These are phyloP conservation scores for Colletotrichum melonis DNA, from an alignment of 2,329 filamentous ascomycete genomes.

Conservation along the genomic window DNA sequence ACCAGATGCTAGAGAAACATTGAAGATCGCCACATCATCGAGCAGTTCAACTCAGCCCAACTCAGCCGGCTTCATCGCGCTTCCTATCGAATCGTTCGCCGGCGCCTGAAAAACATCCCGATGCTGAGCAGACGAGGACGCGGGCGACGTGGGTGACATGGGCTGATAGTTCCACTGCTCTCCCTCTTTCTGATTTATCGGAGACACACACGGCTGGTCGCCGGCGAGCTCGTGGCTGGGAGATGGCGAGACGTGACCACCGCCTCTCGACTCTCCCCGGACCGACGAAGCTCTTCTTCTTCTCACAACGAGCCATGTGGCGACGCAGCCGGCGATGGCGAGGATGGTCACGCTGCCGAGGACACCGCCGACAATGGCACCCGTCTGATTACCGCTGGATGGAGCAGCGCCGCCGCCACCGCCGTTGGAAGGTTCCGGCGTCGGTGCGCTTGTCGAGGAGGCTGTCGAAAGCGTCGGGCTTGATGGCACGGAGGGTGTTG, in stretches of 20 bases:
- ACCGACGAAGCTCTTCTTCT: background rate
- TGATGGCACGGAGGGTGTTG: background rate
- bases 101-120: background rate
- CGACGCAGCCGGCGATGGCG: slow-evolving; percentile 6
- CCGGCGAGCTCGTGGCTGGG: background rate
- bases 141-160: background rate
- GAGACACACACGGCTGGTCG: background rate
- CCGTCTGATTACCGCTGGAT: background rate
- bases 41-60: background rate
- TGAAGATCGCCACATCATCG: background rate
- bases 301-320: slow-evolving; percentile 7
- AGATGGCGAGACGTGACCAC: background rate
- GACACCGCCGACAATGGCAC: slow-evolving; percentile 23
- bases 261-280: background rate
- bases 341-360: slow-evolving; percentile 8
- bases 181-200: background rate
- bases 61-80: slow-evolving; percentile 21
- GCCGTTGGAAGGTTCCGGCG: background rate
- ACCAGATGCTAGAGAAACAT: background rate
- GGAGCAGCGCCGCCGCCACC: background rate
- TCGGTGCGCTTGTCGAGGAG: background rate
- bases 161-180: background rate
- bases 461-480: background rate
- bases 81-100: background rate
- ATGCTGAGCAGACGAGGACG: background rate